Conservation (phyloP, 129 eudicot genomes). For the Oenanthe sinensis region DNA sequence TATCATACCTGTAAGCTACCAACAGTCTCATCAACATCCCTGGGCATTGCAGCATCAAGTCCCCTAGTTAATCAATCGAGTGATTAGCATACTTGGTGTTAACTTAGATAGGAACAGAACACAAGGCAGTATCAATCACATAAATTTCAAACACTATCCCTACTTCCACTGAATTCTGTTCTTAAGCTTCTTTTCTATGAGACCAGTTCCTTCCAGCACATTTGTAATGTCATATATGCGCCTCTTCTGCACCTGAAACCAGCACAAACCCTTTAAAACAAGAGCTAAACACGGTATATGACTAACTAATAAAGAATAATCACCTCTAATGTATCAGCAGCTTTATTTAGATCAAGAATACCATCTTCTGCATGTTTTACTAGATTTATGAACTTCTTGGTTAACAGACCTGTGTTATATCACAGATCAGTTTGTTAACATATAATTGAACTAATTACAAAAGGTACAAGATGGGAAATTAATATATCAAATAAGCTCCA, state of each 20-base stretch:
- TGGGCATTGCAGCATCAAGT: conserved; percentile 72
- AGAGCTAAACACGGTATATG: background rate
- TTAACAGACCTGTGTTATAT: conserved; percentile 58
- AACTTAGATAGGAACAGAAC: conserved; percentile 1
- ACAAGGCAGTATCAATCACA: background rate
- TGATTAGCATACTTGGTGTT: conserved; percentile 19
- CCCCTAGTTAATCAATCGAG: conserved; percentile 58
- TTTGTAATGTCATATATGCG: conserved; percentile 96
- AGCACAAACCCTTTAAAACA: conserved; percentile 13
- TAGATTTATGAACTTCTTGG: conserved; percentile 92
- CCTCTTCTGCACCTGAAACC: conserved; percentile 88
- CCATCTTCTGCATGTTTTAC: conserved; percentile 97
- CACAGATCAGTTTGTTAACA: background rate
- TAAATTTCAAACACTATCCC: conserved; percentile 18
- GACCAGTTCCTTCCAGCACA: conserved; percentile 97
- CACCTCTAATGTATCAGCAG: conserved; percentile 98
- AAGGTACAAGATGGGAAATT: background rate
- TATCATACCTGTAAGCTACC: conserved; percentile 63
- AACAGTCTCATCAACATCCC: conserved; percentile 67
- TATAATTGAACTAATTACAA: conserved; percentile 5
- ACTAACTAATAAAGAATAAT: background rate
- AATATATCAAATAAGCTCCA: background rate
- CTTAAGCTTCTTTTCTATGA: conserved; percentile 94
- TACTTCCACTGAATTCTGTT: conserved; percentile 99
- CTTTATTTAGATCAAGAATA: conserved; percentile 90